Evolutionary conservation across 352 stramenopile genomes (phyloP), one percentile per base, ranked within the genome.

Genomic region (Phytophthora nicotianae): DNA sequence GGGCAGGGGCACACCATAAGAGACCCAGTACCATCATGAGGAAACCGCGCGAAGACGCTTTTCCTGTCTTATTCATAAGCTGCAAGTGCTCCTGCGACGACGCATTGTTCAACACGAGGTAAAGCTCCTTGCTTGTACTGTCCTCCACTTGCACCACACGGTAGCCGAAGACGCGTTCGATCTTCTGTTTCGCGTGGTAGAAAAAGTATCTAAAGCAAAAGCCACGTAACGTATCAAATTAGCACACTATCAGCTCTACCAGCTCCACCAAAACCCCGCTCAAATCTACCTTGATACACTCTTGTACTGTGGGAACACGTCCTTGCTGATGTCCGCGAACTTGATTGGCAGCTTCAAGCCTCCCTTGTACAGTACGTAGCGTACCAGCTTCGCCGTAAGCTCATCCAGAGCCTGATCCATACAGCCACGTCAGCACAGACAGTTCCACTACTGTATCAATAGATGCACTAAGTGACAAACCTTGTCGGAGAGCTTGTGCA

Each of bases 321-420:
- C 86, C 56, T 93, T 95, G 70, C 77, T 90, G 55, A 95, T 90
- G 60, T 95, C 86, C 35, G 51, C 62, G 40, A 95, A 92, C 54
- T 85, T 87, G 60, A 95, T 88, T 1, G 83, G 81, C 42, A 88
- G 72, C 63, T 93, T 91, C 20, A 88, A 56, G 9, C 77, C 83
- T 32, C 79, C 84, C 55, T 92, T 95, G 84, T 95, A 95, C 33
- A 95, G 71, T 69, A 95, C 78, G 57, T 92, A 95, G 29, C 86
- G 86, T 55, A 95, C 86, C 26, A 93, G 58, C 57, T 86, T 84
- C 37, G 82, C 77, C 13, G 72, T 91, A 47, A 92, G 70, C 58
- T 93, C 84, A 5, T 91, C 81, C 26, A 92, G 64, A 8, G 80
- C 69, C 81, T 89, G 53, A 21, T 52, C 23, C 52, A 40, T 48